Percentiles rank a stretch among this genome's conserved stretches.
These are phyloP conservation scores for Backusella tarrabulga DNA, from an alignment of 192 early-diverging fungal genomes.

Conservation along the genomic window DNA sequence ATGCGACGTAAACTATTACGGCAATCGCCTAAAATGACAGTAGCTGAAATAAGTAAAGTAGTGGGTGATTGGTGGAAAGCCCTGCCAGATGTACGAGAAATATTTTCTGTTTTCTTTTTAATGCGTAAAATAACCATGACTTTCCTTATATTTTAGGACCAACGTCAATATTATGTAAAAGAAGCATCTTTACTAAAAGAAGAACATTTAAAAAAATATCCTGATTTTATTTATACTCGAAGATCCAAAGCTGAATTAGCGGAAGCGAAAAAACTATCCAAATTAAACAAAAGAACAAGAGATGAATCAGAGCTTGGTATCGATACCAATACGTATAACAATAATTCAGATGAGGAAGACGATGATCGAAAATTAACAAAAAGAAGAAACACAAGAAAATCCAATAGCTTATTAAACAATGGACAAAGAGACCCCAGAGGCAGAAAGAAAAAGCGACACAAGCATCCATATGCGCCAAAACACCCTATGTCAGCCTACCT, in stretches of 20 bases:
- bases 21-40: constrained; percentile 54
- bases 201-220: constrained; percentile 49
- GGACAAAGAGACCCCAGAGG: constrained; percentile 36
- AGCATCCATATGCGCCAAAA: constrained; percentile 76
- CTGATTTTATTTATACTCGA: constrained; percentile 57
- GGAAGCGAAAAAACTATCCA: constrained; percentile 39
- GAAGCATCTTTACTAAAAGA: constrained; percentile 47
- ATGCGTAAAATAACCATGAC: neutral
- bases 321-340: neutral
- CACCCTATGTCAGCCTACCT: constrained; percentile 88
- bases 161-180: constrained; percentile 44
- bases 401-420: neutral
- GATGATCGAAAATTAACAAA: neutral
- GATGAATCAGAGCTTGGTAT: neutral
- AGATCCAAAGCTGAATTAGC: constrained; percentile 58
- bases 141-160: constrained; percentile 17
- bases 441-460: constrained; percentile 64
- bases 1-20: constrained; percentile 56
- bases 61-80: constrained; percentile 55
- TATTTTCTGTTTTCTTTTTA: neutral
- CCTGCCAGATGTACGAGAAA: constrained; percentile 37
- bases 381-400: neutral
- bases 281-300: constrained; percentile 12
- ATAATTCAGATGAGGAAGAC: neutral
- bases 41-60: constrained; percentile 55